These are phyloP conservation scores for Kalmusia sp. DNA, from an alignment of 2,329 filamentous ascomycete species.

Conservation along the genomic window DNA sequence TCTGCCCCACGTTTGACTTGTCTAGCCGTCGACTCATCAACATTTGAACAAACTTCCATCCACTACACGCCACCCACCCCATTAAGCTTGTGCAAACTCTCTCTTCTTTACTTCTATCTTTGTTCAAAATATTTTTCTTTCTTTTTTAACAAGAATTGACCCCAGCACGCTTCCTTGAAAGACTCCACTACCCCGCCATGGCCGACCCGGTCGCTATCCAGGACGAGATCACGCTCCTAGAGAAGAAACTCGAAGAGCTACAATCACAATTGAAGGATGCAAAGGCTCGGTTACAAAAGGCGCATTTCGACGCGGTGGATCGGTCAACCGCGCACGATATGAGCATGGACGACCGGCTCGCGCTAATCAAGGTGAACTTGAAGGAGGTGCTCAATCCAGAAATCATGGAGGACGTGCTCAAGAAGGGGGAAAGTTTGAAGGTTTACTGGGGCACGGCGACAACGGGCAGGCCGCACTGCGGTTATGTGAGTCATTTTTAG, in stretches of 20 bases:
- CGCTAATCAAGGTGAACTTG: slow-evolving; percentile 80
- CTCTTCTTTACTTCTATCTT: too few species aligned
- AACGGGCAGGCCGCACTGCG: slow-evolving; percentile 86
- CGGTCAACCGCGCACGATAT: slow-evolving; percentile 37
- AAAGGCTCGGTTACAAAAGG: slow-evolving; percentile 34
- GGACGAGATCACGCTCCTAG: slow-evolving; percentile 39
- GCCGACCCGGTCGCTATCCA: slow-evolving; percentile 36
- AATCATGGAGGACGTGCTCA: slow-evolving; percentile 76
- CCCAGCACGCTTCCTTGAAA: neutral
- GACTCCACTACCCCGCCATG: slow-evolving; percentile 35
- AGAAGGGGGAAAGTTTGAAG: slow-evolving; percentile 70
- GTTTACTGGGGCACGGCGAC: slow-evolving; percentile 92
- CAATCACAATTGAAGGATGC: slow-evolving; percentile 40
- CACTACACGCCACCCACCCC: neutral
- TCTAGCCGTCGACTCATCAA: slow-evolving; percentile 3
- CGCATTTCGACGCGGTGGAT: slow-evolving; percentile 22
- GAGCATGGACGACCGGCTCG: slow-evolving; percentile 68
- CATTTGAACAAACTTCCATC: neutral
- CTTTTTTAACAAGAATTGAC: neutral
- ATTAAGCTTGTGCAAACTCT: too few species aligned
- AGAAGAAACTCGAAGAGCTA: slow-evolving; percentile 40
- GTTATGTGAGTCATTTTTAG: slow-evolving; percentile 63
- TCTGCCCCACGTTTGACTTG: slow-evolving; percentile 8
- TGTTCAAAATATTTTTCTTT: neutral
- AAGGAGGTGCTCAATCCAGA: slow-evolving; percentile 84